A percentile compares a stretch with the other conserved stretches of the same genome.
Conservation (phyloP, 2,329 filamentous ascomycete genomes). For the Metarhizium sp. region DNA sequence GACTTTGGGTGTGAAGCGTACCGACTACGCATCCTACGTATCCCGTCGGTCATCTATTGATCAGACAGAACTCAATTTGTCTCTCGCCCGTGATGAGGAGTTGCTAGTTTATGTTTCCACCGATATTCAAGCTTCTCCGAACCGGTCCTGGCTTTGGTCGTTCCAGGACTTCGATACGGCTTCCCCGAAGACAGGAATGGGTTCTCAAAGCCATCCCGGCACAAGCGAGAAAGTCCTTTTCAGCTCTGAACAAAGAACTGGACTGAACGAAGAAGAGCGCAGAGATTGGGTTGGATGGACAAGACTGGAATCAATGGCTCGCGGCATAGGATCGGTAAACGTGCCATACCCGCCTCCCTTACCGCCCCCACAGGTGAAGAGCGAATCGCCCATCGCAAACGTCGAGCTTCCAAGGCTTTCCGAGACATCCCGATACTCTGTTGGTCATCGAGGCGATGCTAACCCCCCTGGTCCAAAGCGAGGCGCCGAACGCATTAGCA, state of each 20-base stretch:
- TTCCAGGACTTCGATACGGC: slow-evolving; percentile 41
- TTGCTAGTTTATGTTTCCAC: slow-evolving; percentile 77
- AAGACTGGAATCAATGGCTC: slow-evolving; percentile 47
- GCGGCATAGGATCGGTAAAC: slow-evolving; percentile 20
- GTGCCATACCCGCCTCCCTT: slow-evolving; percentile 19
- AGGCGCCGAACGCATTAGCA: slow-evolving; percentile 23
- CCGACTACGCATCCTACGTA: slow-evolving; percentile 33
- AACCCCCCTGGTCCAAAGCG: slow-evolving; percentile 18
- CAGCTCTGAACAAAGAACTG: slow-evolving; percentile 38
- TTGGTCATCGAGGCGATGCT: slow-evolving; percentile 16
- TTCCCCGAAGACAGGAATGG: slow-evolving; percentile 11
- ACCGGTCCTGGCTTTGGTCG: slow-evolving; percentile 78
- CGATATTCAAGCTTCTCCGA: slow-evolving; percentile 72
- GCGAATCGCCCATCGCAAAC: slow-evolving; percentile 19
- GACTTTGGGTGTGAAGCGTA: slow-evolving; percentile 47
- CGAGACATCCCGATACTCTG: slow-evolving; percentile 20
- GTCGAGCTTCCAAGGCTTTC: slow-evolving; percentile 19
- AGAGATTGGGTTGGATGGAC: slow-evolving; percentile 77
- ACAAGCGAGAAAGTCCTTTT: slow-evolving; percentile 28
- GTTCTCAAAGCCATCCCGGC: slow-evolving; percentile 10
- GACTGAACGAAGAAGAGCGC: slow-evolving; percentile 46
- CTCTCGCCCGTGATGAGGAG: slow-evolving; percentile 62
- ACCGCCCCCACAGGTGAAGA: slow-evolving; percentile 25
- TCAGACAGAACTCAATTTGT: slow-evolving; percentile 19
- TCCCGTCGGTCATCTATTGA: slow-evolving; percentile 22